Evolutionary conservation across 495 filamentous ascomycete genomes (phyloP).

Genomic region (Aspergillus biplanus): DNA sequence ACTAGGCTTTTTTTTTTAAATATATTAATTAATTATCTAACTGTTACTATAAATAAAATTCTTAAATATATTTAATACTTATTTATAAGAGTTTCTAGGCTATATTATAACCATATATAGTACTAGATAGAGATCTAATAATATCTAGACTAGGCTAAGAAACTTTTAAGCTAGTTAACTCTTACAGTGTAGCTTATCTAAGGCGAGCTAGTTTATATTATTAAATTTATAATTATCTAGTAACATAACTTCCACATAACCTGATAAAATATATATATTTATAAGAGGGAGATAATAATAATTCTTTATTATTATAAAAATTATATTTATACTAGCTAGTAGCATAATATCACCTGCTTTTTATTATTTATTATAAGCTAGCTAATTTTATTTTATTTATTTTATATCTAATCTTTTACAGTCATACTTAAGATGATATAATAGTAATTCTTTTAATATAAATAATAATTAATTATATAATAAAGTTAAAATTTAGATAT

Average conservation of each 20-base stretch:
- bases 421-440: neutral
- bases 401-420: neutral
- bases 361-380: neutral
- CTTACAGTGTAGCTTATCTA: neutral
- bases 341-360: neutral
- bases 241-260: neutral
- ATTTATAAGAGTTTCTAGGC: neutral
- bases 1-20: neutral
- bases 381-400: neutral
- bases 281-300: neutral
- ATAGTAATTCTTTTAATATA: neutral
- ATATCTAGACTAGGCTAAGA: neutral
- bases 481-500: neutral
- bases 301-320: neutral
- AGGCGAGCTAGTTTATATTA: neutral
- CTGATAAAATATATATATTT: neutral
- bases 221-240: neutral
- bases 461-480: neutral
- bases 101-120: neutral
- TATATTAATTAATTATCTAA: neutral
- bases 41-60: neutral
- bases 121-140: neutral
- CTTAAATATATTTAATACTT: neutral
- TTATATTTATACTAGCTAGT: neutral
- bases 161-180: neutral